A percentile compares a stretch with the other conserved stretches of the same genome.
Evolutionary conservation across 2,329 filamentous ascomycete genomes (phyloP).

Genomic region (Epichloe typhina): DNA sequence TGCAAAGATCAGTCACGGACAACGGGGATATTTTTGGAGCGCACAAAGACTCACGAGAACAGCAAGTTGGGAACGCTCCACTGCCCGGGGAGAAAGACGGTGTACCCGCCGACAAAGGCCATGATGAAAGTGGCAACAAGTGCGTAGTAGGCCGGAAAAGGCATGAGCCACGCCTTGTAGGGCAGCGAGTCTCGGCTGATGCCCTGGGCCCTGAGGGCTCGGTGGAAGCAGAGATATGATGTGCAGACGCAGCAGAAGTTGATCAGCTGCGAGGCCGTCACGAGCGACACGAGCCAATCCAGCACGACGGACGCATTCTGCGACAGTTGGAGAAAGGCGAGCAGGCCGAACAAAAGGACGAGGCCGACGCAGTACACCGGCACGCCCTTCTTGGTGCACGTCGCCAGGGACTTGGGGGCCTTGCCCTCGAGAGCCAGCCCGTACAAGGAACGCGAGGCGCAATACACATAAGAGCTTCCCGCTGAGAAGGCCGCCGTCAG

Average conservation of each 20-base stretch:
- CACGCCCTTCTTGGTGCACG: constrained; percentile 51
- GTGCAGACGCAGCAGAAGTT: constrained; percentile 58
- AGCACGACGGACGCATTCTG: constrained; percentile 53
- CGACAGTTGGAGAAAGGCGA: constrained; percentile 63
- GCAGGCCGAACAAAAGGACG: constrained; percentile 53
- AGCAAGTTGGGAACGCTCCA: constrained; percentile 62
- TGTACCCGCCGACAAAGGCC: constrained; percentile 63
- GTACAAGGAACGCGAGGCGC: constrained; percentile 54
- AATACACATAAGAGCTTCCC: constrained; percentile 52
- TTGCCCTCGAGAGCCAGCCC: constrained; percentile 57
- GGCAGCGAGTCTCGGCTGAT: constrained; percentile 54
- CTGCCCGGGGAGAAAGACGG: constrained; percentile 51
- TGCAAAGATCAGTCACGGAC: neutral
- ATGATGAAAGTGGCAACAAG: constrained; percentile 52
- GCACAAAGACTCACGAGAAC: constrained; percentile 41
- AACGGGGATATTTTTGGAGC: neutral
- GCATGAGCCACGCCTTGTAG: constrained; percentile 56
- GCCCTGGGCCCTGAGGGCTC: constrained; percentile 55
- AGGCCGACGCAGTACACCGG: constrained; percentile 60
- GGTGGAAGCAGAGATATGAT: constrained; percentile 60
- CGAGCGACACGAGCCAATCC: constrained; percentile 54
- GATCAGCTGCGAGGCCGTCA: constrained; percentile 63
- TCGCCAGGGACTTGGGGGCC: constrained; percentile 42
- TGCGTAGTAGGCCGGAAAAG: constrained; percentile 57
- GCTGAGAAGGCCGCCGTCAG: constrained; percentile 54